Evolutionary conservation across 768 basidiomycete species (phyloP), one percentile per base, ranked within the genome.

Genomic region (Suillus americanus): DNA sequence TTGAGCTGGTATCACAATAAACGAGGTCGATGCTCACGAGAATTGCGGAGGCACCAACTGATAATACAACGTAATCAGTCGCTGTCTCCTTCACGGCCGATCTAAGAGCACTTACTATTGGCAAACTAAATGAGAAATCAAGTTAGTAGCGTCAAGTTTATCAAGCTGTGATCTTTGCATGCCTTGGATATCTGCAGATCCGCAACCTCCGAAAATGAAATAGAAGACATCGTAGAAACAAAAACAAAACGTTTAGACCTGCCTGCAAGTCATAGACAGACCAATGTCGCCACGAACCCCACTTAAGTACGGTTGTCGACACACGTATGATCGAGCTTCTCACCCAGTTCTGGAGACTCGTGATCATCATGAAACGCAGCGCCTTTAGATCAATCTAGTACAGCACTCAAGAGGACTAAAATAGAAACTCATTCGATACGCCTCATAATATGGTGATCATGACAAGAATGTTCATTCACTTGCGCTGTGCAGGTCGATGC

Each of bases 31-130:
- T 53, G 14, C 51, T 64, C 28, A 72, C 71, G 53, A 70, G 35
- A 61, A 73, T 62, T 3, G 69, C 62, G 16, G 68, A 43, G 5
- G 63, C 71, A 60, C 63, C 71, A 12, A 66, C 71, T 71, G 48
- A 40, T 2, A 30, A 28, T 9, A 20, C n/a, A 38, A n/a, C 7
- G 13, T 7, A 41, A 6, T 59, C 5, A 60, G 25, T 33, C 20
- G 9, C 4, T 9, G 18, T 35, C 56, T 38, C n/a, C 53, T 20
- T 62, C 14, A 35, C 8, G 20, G 53, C 18, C n/a, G 37, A 40
- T 18, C 35, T 3, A 13, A 23, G 33, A 54, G 9, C 2, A 53
- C 69, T 30, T 50, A 71, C 70, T 35, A 43, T 65, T 66, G 25
- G 63, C 64, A 61, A 67, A 68, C 71, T 71, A 35, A 18, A 13